Evolutionary conservation across 805 yeast species (phyloP), one percentile per base, ranked within the genome.

Genomic region (Metschnikowia amazonensis): DNA sequence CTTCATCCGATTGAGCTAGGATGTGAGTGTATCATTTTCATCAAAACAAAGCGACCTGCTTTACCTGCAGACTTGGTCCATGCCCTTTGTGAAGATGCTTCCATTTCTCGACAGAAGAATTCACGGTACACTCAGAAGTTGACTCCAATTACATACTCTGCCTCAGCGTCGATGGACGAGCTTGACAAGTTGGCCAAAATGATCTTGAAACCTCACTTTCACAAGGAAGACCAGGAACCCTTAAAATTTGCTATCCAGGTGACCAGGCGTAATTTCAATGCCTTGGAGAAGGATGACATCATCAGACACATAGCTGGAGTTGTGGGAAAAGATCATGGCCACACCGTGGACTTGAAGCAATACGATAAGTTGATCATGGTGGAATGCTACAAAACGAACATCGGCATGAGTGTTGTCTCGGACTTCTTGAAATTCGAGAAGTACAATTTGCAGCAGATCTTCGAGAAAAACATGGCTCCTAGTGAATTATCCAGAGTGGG

Each of bases 381-480:
- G 2, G 96, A 89, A 62, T 86, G 97, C 60, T 92, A 84, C 67
- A 92, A 90, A 68, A 85, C 80, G 51, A 86, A 86, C 50, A 76
- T 94, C 28, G 99, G 99, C 5, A 81, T 88, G 79, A 75, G 94
- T 52, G 92, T 89, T 5, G 89, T 88, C 1, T 76, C 79, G 45
- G 77, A 79, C 45, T 88, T 79, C 57, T 81, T 77, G 18, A 66
- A 72, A 51, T 74, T 77, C 48, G 81, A 79, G 56, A 82, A 82
- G 59, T 89, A 77, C 65, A 94, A 94, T 60, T 65, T 94, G 34
- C 92, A 88, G 59, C 95, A 86, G 66, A 83, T 92, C 14, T 85
- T 74, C 59, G 92, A 77, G 42, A 70, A 69, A 50, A 56, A 54
- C 35, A 46, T 51, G 66, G 53, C 65, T 60, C 49, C 49, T 11